These are phyloP conservation scores for Perkinsus chesapeaki DNA, from an alignment of 169 alveolate species.

Conservation along the genomic window DNA sequence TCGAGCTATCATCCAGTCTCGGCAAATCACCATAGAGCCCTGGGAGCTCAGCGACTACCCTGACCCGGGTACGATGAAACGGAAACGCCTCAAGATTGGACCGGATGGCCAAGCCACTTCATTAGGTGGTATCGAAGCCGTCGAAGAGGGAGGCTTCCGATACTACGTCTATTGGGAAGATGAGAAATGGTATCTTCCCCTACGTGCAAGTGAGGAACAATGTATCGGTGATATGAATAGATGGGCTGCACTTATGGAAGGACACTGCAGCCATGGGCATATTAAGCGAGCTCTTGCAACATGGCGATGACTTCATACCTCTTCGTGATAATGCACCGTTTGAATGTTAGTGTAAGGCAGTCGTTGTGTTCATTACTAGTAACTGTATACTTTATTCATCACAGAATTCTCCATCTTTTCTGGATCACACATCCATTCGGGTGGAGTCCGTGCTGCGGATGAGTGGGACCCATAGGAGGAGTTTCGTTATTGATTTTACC, in stretches of 20 bases:
- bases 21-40: neutral
- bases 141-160: neutral
- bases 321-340: neutral
- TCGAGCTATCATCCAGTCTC: neutral
- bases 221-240: neutral
- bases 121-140: neutral
- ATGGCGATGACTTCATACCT: neutral
- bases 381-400: too few relatives aligned
- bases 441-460: too few relatives aligned
- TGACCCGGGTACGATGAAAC: neutral
- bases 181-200: neutral
- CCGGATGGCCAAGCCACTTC: neutral
- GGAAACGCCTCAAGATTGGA: neutral
- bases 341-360: neutral
- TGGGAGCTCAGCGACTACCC: neutral
- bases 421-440: too few relatives aligned
- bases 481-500: too few relatives aligned
- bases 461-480: too few relatives aligned
- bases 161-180: neutral
- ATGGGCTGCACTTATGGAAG: neutral
- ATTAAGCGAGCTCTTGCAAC: neutral
- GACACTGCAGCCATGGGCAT: neutral
- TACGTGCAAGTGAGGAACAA: neutral
- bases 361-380: too few relatives aligned
- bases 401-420: too few relatives aligned